Conservation (phyloP, 176 grass and related monocot genomes). For the Bonia amplexicaulis region DNA sequence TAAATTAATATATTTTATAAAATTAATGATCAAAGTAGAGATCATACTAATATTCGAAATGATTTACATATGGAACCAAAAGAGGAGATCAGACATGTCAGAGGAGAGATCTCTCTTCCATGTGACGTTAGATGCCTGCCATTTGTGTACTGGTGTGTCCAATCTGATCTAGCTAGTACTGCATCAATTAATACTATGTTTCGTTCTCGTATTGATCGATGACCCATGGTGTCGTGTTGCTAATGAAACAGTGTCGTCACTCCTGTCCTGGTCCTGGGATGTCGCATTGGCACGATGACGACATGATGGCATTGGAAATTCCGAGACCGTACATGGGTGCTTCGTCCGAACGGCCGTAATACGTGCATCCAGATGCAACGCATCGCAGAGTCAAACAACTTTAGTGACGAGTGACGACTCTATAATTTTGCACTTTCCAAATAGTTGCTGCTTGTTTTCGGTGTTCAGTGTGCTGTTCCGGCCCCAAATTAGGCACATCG, state of each 20-base stretch:
- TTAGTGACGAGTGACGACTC: too few species aligned
- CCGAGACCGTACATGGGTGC: neutral
- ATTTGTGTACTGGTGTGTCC: neutral
- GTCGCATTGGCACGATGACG: neutral
- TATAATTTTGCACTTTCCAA: neutral
- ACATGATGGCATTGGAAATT: neutral
- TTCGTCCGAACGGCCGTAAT: neutral
- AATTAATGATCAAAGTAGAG: too few species aligned
- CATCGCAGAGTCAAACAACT: neutral
- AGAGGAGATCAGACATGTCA: too few species aligned
- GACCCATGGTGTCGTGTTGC: neutral
- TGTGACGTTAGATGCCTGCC: too few species aligned
- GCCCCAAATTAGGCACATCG: neutral
- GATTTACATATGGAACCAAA: too few species aligned
- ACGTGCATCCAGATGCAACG: neutral
- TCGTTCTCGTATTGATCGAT: neutral
- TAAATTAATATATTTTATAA: too few species aligned
- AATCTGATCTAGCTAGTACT: neutral
- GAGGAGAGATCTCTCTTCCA: too few species aligned
- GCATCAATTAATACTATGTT: neutral
- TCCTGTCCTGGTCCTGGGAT: neutral
- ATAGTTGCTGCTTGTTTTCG: neutral
- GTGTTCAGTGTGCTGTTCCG: neutral
- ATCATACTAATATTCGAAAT: too few species aligned
- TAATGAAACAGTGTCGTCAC: conserved; percentile 7